Evolutionary conservation across 805 yeast species (phyloP).

Genomic region (Nakazawaea anatomiae): DNA sequence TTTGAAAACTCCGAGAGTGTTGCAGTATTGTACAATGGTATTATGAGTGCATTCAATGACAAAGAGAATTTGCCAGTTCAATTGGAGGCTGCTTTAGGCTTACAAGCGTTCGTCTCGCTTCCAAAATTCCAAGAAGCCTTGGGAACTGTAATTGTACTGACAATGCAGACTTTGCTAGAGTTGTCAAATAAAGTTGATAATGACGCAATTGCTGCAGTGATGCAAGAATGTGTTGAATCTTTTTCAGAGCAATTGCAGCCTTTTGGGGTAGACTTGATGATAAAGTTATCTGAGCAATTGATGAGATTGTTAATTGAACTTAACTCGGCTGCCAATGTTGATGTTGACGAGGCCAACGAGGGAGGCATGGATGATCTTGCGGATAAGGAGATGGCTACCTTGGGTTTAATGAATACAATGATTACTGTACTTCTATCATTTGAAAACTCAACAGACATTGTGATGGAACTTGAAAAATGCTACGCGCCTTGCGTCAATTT

Average conservation of each 20-base stretch:
- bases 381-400: constrained; percentile 81
- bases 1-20: constrained; percentile 35
- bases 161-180: constrained; percentile 73
- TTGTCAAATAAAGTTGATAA: constrained; percentile 79
- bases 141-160: constrained; percentile 62
- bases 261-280: constrained; percentile 64
- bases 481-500: constrained; percentile 68
- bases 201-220: constrained; percentile 81
- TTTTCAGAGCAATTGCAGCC: constrained; percentile 89
- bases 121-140: constrained; percentile 65
- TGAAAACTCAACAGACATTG: constrained; percentile 72
- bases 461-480: constrained; percentile 63
- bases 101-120: constrained; percentile 69
- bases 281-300: constrained; percentile 69
- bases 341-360: constrained; percentile 45
- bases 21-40: constrained; percentile 38
- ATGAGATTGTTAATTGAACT: constrained; percentile 65
- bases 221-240: constrained; percentile 92
- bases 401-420: constrained; percentile 82
- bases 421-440: constrained; percentile 82
- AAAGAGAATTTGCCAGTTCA: constrained; percentile 62
- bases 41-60: constrained; percentile 41
- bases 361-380: constrained; percentile 32
- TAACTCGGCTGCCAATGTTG: constrained; percentile 49
- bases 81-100: constrained; percentile 77